Percentiles rank a stretch among this genome's conserved stretches.
These are phyloP conservation scores for Colletotrichum neosansevieriae DNA, from an alignment of 2,329 filamentous ascomycete genomes.

Conservation along the genomic window DNA sequence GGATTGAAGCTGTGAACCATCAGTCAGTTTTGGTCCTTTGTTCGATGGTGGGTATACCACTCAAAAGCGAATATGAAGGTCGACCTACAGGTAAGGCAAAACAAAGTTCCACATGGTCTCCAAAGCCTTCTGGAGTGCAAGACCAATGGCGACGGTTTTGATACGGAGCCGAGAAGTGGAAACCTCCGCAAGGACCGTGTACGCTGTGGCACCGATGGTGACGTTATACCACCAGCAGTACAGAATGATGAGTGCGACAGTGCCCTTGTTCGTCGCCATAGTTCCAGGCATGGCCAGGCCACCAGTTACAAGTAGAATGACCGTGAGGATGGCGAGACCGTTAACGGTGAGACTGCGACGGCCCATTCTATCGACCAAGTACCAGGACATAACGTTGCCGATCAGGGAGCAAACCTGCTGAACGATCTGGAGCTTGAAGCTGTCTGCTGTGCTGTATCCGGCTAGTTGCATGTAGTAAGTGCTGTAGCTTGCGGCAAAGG, in stretches of 20 bases:
- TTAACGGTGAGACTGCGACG: slow-evolving; percentile 52
- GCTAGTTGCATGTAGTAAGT: slow-evolving; percentile 57
- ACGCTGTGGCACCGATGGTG: slow-evolving; percentile 55
- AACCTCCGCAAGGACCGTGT: slow-evolving; percentile 53
- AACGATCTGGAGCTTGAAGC: slow-evolving; percentile 54
- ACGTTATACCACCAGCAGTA: slow-evolving; percentile 55
- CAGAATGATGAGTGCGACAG: slow-evolving; percentile 52
- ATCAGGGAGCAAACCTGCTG: slow-evolving; percentile 54
- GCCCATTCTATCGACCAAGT: slow-evolving; percentile 52
- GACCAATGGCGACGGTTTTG: slow-evolving; percentile 55
- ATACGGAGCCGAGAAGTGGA: slow-evolving; percentile 53
- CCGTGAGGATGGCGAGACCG: slow-evolving; percentile 49
- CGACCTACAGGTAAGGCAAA: slow-evolving; percentile 40
- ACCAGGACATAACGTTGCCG: slow-evolving; percentile 56
- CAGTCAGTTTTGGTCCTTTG: too few relatives aligned
- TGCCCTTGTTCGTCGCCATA: slow-evolving; percentile 48
- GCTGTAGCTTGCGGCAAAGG: slow-evolving; percentile 48
- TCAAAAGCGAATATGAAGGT: too few relatives aligned
- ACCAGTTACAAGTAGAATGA: slow-evolving; percentile 55
- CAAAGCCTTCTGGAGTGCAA: slow-evolving; percentile 48
- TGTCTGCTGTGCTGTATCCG: slow-evolving; percentile 51
- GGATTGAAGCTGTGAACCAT: slow-evolving; percentile 40
- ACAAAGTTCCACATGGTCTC: slow-evolving; percentile 39
- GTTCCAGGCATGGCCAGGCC: slow-evolving; percentile 42
- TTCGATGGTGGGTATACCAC: too few relatives aligned